phyloP scores from a whole-genome alignment of 1,284 basidiomycete genomes.

The Pseudozyma sp. region DNA sequence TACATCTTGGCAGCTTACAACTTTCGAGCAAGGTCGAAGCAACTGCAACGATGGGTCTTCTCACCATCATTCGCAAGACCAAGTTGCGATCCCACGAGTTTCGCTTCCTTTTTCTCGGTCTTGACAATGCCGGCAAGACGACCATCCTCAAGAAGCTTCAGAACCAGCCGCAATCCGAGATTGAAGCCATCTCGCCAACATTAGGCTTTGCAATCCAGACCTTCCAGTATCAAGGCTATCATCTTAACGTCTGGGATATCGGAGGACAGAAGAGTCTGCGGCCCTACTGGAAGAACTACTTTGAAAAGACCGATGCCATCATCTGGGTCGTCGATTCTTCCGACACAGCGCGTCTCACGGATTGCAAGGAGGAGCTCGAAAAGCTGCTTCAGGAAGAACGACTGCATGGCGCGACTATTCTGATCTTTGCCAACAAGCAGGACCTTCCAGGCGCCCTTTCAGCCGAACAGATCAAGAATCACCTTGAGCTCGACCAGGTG shows the following conservation, averaged over 20 bases:
- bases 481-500: constrained; percentile 47
- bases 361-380: constrained; percentile 88
- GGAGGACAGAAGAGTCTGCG: constrained; percentile 94
- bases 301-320: constrained; percentile 96
- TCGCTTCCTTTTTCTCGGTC: constrained; percentile 96
- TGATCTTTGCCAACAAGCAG: constrained; percentile 99
- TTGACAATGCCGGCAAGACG: constrained; percentile 99
- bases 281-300: constrained; percentile 99
- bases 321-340: constrained; percentile 99
- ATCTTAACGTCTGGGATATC: constrained; percentile 79
- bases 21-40: no score
- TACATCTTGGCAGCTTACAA: no score
- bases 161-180: constrained; percentile 80
- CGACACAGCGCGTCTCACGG: constrained; percentile 86
- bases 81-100: constrained; percentile 78
- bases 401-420: constrained; percentile 89
- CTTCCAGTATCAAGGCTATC: constrained; percentile 85
- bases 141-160: constrained; percentile 96
- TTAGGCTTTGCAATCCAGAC: constrained; percentile 99
- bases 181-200: constrained; percentile 80
- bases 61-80: constrained; percentile 97
- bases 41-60: constrained; percentile 75
- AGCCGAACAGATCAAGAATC: constrained; percentile 79
- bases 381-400: constrained; percentile 91
- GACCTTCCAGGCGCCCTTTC: constrained; percentile 90